Evolutionary conservation across 177 flowering plant genomes (phyloP), one percentile per base, ranked within the genome.

Genomic region (Vitis hybrid): DNA sequence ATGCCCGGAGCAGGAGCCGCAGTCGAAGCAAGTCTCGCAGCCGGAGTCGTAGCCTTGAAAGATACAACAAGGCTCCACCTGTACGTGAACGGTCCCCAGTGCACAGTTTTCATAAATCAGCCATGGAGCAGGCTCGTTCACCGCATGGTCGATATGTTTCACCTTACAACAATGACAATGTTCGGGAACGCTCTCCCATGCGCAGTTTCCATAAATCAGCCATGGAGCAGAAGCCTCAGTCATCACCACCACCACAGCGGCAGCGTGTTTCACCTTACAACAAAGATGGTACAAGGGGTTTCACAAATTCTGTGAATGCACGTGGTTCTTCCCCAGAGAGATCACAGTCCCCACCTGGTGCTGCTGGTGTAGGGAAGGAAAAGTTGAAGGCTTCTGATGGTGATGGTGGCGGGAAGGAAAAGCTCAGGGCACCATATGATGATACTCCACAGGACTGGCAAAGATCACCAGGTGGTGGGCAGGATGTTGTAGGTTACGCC

Each of bases 21-120:
- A 63, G 29, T 26, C 29, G 29, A 26, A 53, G 71, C 56, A 52
- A 64, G 55, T 66, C 75, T 26, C 65, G 64, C 4, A 76, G 82
- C 68, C 74, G 78, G 4, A 74, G 77, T 57, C 81, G 81, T 10
- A 81, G 90, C 62, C 75, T 57, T 66, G 82, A 80, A 39, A 75
- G 86, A 58, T 70, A 18, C 55, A 75, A 68, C 66, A 68, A 62
- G 22, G 67, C 65, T 29, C 71, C 74, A 19, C 70, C 70, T 11
- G 56, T 70, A 14, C 71, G 70, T 13, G 76, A 51, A 14, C 71
- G 62, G 13, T 76, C 81, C 50, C 77, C 84, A 21, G 55, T 13
- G 15, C 39, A 64, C 14, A 72, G 80, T 56, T 76, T 75, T 33
- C 82, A 77, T 60, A 69, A 74, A 33, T 71, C 78, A 18, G 73